Evolutionary conservation across 257 asterid genomes (phyloP).

Genomic region (Scutellaria minor): DNA sequence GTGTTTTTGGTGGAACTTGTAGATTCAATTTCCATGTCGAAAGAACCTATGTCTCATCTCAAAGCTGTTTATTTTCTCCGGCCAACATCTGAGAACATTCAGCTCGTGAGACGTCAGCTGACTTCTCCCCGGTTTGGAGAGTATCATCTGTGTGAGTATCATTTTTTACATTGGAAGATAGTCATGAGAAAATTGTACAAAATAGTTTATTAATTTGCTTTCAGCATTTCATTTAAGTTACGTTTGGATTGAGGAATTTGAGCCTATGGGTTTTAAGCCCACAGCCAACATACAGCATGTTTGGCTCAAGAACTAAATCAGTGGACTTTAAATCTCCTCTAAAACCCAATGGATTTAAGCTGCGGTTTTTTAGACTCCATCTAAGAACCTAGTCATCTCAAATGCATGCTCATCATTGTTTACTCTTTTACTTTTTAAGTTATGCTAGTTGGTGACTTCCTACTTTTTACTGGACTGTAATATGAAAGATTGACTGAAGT

Average conservation of each 20-base stretch:
- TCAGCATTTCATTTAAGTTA: constrained; percentile 19
- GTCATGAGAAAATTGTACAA: neutral
- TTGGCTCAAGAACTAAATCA: neutral
- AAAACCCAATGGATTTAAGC: neutral
- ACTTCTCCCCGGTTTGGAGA: constrained; percentile 93
- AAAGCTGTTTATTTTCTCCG: constrained; percentile 97
- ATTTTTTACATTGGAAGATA: constrained; percentile 10
- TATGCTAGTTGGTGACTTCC: constrained; percentile 25
- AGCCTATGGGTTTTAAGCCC: neutral
- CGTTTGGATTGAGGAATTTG: neutral
- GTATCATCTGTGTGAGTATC: constrained; percentile 90
- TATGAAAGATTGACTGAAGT: constrained; percentile 34
- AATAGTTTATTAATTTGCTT: constrained; percentile 10
- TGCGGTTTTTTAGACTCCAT: neutral
- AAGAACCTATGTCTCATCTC: constrained; percentile 95
- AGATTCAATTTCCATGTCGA: constrained; percentile 91
- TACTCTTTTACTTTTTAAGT: neutral
- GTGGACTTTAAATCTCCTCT: neutral
- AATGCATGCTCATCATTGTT: neutral
- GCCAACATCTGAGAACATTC: constrained; percentile 87
- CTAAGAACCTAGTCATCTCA: neutral
- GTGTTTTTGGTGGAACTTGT: constrained; percentile 92
- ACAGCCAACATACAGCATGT: neutral
- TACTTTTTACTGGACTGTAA: constrained; percentile 19
- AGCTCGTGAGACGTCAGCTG: constrained; percentile 82